Evolutionary conservation across 352 stramenopile genomes (phyloP).

Genomic region (Phytopythium aichiense): DNA sequence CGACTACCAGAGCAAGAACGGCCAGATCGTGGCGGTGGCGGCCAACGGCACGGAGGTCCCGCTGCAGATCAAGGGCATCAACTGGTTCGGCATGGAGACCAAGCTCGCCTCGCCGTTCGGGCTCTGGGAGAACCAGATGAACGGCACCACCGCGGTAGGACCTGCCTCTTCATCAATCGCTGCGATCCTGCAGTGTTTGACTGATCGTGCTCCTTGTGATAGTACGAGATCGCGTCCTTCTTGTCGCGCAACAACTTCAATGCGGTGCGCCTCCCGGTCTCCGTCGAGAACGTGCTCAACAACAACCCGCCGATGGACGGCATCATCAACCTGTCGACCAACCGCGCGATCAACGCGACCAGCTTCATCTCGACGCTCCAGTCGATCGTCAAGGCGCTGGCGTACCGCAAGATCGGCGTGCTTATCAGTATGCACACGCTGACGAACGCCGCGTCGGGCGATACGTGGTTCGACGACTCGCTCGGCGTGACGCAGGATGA

Average conservation of each 20-base stretch:
- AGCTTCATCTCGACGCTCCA: constrained; percentile 70
- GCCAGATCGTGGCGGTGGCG: constrained; percentile 47
- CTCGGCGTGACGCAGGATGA: constrained; percentile 47
- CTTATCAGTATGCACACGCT: constrained; percentile 74
- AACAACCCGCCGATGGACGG: constrained; percentile 55
- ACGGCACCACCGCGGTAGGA: constrained; percentile 63
- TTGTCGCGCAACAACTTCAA: constrained; percentile 84
- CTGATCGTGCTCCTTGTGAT: neutral
- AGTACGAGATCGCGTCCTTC: constrained; percentile 73
- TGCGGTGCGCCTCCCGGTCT: constrained; percentile 62
- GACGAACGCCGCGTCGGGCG: constrained; percentile 47
- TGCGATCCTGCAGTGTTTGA: neutral
- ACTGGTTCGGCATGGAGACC: constrained; percentile 70
- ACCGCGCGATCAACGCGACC: constrained; percentile 68
- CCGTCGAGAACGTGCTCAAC: constrained; percentile 59
- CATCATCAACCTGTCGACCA: constrained; percentile 65
- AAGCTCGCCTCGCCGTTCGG: constrained; percentile 58
- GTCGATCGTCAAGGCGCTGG: constrained; percentile 62
- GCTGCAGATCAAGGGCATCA: constrained; percentile 61
- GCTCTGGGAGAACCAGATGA: constrained; percentile 71
- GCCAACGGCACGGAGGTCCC: constrained; percentile 42
- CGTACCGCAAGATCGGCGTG: constrained; percentile 68
- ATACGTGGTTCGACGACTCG: constrained; percentile 57
- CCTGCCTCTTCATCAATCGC: neutral
- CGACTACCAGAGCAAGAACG: constrained; percentile 78